Evolutionary conservation across 148 eudicot species (phyloP).

Genomic region (Rhododendron molle): DNA sequence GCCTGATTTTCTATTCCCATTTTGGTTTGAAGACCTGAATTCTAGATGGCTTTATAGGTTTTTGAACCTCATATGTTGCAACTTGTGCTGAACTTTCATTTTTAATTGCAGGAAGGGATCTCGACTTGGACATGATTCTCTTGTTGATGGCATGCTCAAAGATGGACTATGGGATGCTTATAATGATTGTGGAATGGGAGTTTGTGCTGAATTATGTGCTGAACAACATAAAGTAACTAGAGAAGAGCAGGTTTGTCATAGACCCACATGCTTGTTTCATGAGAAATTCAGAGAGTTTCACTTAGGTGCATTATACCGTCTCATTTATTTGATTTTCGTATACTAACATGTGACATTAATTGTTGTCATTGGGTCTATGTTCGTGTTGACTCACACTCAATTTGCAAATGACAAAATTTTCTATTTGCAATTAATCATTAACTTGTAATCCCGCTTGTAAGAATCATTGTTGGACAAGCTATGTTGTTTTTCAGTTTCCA

Average conservation of each 20-base stretch:
- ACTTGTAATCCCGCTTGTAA: neutral
- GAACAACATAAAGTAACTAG: conserved; percentile 74
- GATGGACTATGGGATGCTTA: conserved; percentile 98
- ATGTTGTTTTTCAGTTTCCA: neutral
- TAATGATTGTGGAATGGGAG: conserved; percentile 91
- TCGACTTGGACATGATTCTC: conserved; percentile 91
- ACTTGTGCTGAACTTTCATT: conserved; percentile 31
- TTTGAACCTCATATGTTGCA: conserved; percentile 4
- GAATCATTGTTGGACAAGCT: neutral
- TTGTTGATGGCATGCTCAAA: conserved; percentile 96
- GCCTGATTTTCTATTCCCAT: neutral
- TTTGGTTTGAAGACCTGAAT: neutral
- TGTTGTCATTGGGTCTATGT: neutral
- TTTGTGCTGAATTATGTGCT: conserved; percentile 92
- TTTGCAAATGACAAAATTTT: neutral
- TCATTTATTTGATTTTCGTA: neutral
- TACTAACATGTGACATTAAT: neutral
- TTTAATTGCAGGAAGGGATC: conserved; percentile 68
- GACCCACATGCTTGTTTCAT: neutral
- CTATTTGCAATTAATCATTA: neutral
- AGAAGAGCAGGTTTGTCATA: conserved; percentile 60
- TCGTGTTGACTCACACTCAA: neutral
- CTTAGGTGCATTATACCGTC: neutral
- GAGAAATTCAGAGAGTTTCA: neutral
- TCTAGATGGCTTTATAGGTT: conserved; percentile 10